Evolutionary conservation across 2,329 filamentous ascomycete genomes (phyloP).

Genomic region (Aureobasidium sp.): DNA sequence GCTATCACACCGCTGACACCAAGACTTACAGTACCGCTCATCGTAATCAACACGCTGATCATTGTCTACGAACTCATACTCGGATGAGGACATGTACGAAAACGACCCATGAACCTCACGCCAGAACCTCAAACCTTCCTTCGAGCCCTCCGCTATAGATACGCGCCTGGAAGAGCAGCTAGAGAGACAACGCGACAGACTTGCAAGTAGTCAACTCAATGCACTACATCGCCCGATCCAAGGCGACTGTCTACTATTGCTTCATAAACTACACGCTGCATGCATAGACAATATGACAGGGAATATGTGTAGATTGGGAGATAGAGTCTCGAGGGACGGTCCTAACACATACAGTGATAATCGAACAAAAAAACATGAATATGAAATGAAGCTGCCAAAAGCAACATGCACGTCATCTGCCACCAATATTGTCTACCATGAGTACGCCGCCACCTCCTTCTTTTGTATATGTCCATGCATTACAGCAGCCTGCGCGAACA

Average conservation of each 20-base stretch:
- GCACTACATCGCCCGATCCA: background rate
- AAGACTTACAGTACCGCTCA: background rate
- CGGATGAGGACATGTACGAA: constrained; percentile 43
- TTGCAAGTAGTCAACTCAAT: background rate
- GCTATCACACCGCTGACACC: background rate
- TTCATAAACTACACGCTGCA: background rate
- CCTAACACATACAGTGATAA: background rate
- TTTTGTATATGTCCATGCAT: constrained; percentile 10
- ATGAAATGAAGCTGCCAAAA: background rate
- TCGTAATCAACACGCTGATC: constrained; percentile 57
- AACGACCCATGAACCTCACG: background rate
- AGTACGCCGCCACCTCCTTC: background rate
- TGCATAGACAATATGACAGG: background rate
- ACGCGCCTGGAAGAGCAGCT: background rate
- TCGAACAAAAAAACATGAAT: background rate
- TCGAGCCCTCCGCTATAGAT: background rate
- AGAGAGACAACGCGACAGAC: no score
- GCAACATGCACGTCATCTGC: background rate
- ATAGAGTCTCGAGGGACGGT: background rate
- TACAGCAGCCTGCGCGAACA: constrained; percentile 1
- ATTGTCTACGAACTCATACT: constrained; percentile 75
- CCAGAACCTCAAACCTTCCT: background rate
- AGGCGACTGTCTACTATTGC: background rate
- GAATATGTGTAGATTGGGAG: background rate
- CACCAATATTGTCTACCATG: background rate